These are phyloP conservation scores for Lycium barbarum DNA, from an alignment of 257 asterid species.

Conservation along the genomic window DNA sequence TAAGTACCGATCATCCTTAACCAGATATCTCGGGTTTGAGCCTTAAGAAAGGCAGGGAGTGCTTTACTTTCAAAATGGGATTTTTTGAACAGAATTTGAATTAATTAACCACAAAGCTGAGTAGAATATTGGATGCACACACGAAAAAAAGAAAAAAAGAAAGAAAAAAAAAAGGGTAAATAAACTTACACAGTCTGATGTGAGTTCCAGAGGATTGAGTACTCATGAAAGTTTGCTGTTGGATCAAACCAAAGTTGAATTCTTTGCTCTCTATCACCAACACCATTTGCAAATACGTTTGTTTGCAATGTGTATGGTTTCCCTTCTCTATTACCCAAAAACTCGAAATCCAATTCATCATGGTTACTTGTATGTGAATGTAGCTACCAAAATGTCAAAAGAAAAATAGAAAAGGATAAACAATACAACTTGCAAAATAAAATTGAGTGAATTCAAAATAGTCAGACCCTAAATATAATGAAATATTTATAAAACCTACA, in stretches of 20 bases:
- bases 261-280: slow-evolving; percentile 31
- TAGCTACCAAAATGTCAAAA: slow-evolving; percentile 9
- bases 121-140: background rate
- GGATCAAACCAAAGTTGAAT: slow-evolving; percentile 34
- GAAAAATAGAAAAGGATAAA: background rate
- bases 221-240: slow-evolving; percentile 4
- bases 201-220: slow-evolving; percentile 31
- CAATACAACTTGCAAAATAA: slow-evolving; percentile 1
- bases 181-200: slow-evolving; percentile 24
- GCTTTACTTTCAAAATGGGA: no score
- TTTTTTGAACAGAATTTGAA: background rate
- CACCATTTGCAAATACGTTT: slow-evolving; percentile 30
- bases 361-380: slow-evolving; percentile 14
- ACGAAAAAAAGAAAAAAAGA: background rate
- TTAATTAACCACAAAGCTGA: background rate
- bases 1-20: no score
- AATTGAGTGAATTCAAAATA: background rate
- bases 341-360: slow-evolving; percentile 33
- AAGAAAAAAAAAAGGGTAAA: background rate
- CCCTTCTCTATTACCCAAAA: slow-evolving; percentile 32
- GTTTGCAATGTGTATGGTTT: slow-evolving; percentile 30
- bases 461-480: background rate
- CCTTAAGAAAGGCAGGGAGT: no score
- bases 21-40: background rate
- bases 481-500: background rate